These are phyloP conservation scores for Brasenia schreberi DNA, from an alignment of 164 flowering plant species.

Conservation along the genomic window DNA sequence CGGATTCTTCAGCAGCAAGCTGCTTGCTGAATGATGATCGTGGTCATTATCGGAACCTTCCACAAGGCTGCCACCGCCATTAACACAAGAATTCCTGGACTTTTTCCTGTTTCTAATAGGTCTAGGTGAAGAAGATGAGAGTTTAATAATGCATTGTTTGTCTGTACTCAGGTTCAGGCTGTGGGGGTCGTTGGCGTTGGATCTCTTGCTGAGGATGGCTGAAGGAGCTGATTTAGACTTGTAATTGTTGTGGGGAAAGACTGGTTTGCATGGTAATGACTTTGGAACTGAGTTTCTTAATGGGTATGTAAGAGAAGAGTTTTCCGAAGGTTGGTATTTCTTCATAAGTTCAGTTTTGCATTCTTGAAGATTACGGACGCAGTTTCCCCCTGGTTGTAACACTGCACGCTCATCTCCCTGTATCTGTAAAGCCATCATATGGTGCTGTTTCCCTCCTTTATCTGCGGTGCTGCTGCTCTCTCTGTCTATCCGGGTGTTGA, in stretches of 20 bases:
- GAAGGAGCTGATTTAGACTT: slow-evolving; percentile 31
- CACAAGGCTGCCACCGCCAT: background rate
- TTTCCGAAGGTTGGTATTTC: slow-evolving; percentile 18
- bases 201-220: background rate
- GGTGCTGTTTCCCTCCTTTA: background rate
- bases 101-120: slow-evolving; percentile 17
- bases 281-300: slow-evolving; percentile 2
- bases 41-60: slow-evolving; percentile 2
- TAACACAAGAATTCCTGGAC: slow-evolving; percentile 13
- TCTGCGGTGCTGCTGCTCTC: background rate
- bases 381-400: slow-evolving; percentile 55
- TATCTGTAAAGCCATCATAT: slow-evolving; percentile 6
- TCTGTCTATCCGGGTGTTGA: background rate
- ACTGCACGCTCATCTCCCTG: slow-evolving; percentile 47
- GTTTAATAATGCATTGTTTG: slow-evolving; percentile 6
- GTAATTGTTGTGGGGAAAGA: slow-evolving; percentile 26
- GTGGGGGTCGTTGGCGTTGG: slow-evolving; percentile 26
- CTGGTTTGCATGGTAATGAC: slow-evolving; percentile 6
- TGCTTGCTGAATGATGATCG: slow-evolving; percentile 9
- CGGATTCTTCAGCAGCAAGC: slow-evolving; percentile 27
- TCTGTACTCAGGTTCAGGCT: slow-evolving; percentile 33
- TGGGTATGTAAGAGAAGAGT: slow-evolving; percentile 13
- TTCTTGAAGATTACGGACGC: slow-evolving; percentile 23
- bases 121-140: background rate
- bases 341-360: slow-evolving; percentile 14